Conservation (phyloP, 768 basidiomycete species). For the Steccherinum ochraceum region DNA sequence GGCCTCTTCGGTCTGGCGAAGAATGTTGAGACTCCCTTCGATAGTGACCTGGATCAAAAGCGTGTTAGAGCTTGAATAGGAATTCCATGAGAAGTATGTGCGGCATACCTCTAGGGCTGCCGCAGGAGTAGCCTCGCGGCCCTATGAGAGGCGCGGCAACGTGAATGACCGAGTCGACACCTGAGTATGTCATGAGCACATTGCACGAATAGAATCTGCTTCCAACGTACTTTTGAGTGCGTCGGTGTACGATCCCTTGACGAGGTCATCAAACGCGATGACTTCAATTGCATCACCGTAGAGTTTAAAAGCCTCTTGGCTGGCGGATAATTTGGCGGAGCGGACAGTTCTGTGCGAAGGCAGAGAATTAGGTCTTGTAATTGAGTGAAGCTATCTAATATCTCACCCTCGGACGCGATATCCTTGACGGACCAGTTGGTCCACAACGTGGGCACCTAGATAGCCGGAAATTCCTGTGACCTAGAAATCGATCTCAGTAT, state of each 20-base stretch:
- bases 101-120: constrained; percentile 1
- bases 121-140: not conserved
- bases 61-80: too few relatives aligned
- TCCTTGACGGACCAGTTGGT: too few relatives aligned
- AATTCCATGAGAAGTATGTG: not conserved
- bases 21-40: constrained; percentile 23
- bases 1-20: constrained; percentile 34
- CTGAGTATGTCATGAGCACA: not conserved
- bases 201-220: not conserved
- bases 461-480: too few relatives aligned
- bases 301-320: not conserved
- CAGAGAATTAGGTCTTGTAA: too few relatives aligned
- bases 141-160: constrained; percentile 3
- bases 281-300: constrained; percentile 15
- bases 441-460: too few relatives aligned
- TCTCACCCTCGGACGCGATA: too few relatives aligned
- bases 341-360: too few relatives aligned
- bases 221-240: constrained; percentile 16
- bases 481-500: too few relatives aligned
- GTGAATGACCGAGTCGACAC: constrained; percentile 11
- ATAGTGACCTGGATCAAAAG: constrained; percentile 5
- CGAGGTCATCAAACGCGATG: constrained; percentile 16
- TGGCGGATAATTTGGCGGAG: constrained; percentile 5
- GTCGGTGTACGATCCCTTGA: constrained; percentile 14
- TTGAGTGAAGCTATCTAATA: too few relatives aligned